Evolutionary conservation across 2,329 filamentous ascomycete genomes (phyloP), one percentile per base, ranked within the genome.

Genomic region (Venturia oleaginea): DNA sequence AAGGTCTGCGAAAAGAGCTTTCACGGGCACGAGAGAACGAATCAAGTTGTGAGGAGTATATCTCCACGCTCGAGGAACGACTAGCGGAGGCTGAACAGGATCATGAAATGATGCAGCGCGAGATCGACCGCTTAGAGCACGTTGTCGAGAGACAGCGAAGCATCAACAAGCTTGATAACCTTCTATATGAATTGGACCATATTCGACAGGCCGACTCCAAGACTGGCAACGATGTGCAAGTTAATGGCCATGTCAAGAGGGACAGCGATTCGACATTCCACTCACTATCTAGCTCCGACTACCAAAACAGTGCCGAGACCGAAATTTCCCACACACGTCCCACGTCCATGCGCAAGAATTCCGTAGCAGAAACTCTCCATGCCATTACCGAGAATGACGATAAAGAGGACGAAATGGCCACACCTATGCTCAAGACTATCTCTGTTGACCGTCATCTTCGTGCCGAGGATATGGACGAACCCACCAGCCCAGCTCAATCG

Each of bases 1-100:
- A 86, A 61, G 92, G 97, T 73, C 80, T 99, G 63, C 90, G 92
- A 61, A 97, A 96, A 72, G 94, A 99, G 77, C 88, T 99, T 66
- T 82, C 88, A 30, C 88, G 93, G 51, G 85, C 92, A 19, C 86
- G 92, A 60, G 94, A 97, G 71, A 97, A 92, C 69, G 94, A 99
- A 77, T 84, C 88, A 3, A 88, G 89, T 46, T 92, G 88, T 69
- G 94, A 99, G 74, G 94, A 97, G 68, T 99, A 99, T 75, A 97
- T 99, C 63, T 96, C 93, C 0, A 97, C 92, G 0, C 80, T 99
- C 13, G 94, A 99, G 74, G 94, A 97, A 77, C 89, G 93, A 27
- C 83, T 99, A 10, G 94, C 94, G 0, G 94, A 99, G 76, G 89
- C 93, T 2, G 94, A 99, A 71, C 93, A 97, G 75, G 94, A 99